Evolutionary conservation across 2,329 filamentous ascomycete genomes (phyloP), one percentile per base, ranked within the genome.

Genomic region (Colletotrichum chlorophyti): DNA sequence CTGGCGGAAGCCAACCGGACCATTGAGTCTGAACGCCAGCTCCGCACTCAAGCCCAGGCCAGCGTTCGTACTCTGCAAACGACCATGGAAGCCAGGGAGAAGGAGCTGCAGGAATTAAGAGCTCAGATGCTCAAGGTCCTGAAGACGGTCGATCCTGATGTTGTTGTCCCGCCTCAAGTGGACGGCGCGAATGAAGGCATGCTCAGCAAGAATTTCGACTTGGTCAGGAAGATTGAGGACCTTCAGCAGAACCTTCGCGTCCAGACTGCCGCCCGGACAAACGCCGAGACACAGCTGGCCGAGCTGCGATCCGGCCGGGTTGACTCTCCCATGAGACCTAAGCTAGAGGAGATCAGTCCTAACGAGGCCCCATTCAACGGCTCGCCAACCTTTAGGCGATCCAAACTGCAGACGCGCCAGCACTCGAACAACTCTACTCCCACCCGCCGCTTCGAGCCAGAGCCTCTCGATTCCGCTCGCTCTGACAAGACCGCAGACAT

Each of bases 401-500:
- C 75, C 19, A 86, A 83, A 69, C 65, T 77, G 47, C 81, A 82
- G 52, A 72, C 72, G 15, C 78, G 81, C 38, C 87, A 86, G 37
- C 88, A 87, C 63, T 93, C 91, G 1, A 91, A 90, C 62, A 83
- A 86, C 6, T 88, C 91, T 3, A 96, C 93, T 0, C 92, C 94
- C 3, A 89, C 86, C 63, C 88, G 91, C 51, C 86, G 88, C 58
- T 83, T 88, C 63, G 86, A 87, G 64, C 86, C 88, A 32, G 80
- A 83, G 40, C 82, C 81, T 21, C 67, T 80, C 62, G 91, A 96
- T 68, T 96, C 93, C 31, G 87, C 85, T 57, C 87, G 90, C 35
- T 97, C 93, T 2, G 94, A 98, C 70, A 85, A 87, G 54, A 97
- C 92, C 1, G 86, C 89, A 21, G 94, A 97, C 71, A 90, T 92